Evolutionary conservation across 345 rosid genomes (phyloP), one percentile per base, ranked within the genome.

Genomic region (Eutrema japonicum): DNA sequence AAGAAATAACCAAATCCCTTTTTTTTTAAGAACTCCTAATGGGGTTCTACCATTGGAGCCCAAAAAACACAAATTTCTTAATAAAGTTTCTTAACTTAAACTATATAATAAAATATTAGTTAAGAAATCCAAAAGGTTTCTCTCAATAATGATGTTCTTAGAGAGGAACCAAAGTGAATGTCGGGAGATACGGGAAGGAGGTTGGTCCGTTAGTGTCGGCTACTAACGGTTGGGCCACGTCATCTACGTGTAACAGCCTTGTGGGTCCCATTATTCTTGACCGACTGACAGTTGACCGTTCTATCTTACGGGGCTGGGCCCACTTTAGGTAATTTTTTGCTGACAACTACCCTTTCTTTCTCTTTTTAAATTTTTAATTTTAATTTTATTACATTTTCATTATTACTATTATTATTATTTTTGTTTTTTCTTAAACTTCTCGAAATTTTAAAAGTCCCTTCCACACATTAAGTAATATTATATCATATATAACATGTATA

Each of bases 121-220:
- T 18, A 18, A 18, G 18, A 18, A 18, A 18, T 1, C 18, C 18
- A 18, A 18, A 18, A 18, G 18, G 18, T 18, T 18, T 18, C 18
- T 18, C 18, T 1, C 18, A 18, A 18, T 18, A 18, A 18, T 18
- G 18, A 18, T 18, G 18, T 1, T 18, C 18, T 18, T 53, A 56
- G 60, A 64, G 69, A 54, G 37, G 46, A 63, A 68, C 74, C 56
- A 68, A 68, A 69, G 33, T 18, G 70, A 46, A 54, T 46, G 70
- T 68, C 64, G 74, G 79, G 68, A 69, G 75, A 45, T 57, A 57
- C 32, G 61, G 6, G 26, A 42, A 35, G 56, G 68, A 53, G 43
- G 57, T 75, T 68, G 74, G 74, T 53, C 79, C 64, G 79, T 64
- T 76, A 47, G 26, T 70, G 67, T 76, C 72, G 80, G 80, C 66